Evolutionary conservation across 768 basidiomycete genomes (phyloP).

Genomic region (Boletus bicolor): DNA sequence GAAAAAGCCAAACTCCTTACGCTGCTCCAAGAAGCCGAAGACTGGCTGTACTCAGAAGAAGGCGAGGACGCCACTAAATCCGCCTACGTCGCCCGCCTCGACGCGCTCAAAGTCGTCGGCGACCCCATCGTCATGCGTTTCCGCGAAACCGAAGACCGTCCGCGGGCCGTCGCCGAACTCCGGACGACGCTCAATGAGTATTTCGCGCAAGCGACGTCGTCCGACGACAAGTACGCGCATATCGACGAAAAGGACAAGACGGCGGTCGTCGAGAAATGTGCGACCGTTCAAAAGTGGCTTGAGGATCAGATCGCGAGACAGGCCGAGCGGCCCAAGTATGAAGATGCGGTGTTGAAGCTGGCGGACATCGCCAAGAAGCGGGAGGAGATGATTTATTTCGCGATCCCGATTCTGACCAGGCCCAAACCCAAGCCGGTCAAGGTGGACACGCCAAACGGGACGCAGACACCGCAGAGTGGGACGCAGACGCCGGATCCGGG

Average conservation of each 20-base stretch:
- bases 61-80: constrained; percentile 95
- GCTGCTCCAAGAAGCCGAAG: constrained; percentile 76
- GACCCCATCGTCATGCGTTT: constrained; percentile 84
- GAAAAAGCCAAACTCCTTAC: constrained; percentile 79
- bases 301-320: constrained; percentile 89
- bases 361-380: constrained; percentile 86
- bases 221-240: constrained; percentile 85
- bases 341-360: constrained; percentile 76
- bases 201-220: constrained; percentile 75
- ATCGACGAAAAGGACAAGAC: constrained; percentile 88
- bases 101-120: constrained; percentile 78
- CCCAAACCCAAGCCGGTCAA: constrained; percentile 87
- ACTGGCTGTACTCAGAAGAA: constrained; percentile 97
- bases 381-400: constrained; percentile 90
- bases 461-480: constrained; percentile 71
- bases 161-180: constrained; percentile 64
- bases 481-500: constrained; percentile 53
- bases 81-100: constrained; percentile 83
- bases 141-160: constrained; percentile 80
- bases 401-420: constrained; percentile 84
- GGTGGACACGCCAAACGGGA: constrained; percentile 47
- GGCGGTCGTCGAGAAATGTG: constrained; percentile 83
- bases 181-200: constrained; percentile 89
- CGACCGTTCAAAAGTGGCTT: constrained; percentile 91
- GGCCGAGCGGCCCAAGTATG: constrained; percentile 84